Evolutionary conservation across 805 yeast genomes (phyloP).

Genomic region (Dipodascopsis uninucleata): DNA sequence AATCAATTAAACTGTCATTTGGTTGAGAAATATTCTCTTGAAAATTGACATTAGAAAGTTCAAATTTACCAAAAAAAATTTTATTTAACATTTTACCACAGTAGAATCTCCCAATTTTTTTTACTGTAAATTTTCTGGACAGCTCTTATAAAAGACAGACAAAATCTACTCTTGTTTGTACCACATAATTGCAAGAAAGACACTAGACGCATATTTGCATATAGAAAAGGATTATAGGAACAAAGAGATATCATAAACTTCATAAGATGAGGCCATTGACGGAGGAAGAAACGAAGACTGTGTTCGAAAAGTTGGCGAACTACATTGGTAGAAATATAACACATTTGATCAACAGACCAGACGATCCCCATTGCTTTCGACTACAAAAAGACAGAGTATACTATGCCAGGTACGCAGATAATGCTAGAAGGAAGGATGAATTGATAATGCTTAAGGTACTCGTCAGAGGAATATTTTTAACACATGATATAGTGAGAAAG

Average conservation of each 20-base stretch:
- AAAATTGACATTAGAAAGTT: too few species aligned
- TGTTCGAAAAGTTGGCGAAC: conserved; percentile 92
- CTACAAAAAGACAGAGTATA: conserved; percentile 95
- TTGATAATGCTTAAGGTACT: background rate
- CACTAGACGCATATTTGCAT: too few species aligned
- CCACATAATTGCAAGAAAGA: too few species aligned
- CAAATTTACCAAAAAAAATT: too few species aligned
- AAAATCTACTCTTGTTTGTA: too few species aligned
- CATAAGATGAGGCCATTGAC: conserved; percentile 82
- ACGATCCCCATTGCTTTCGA: conserved; percentile 90
- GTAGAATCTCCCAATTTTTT: too few species aligned
- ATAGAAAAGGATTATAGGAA: background rate
- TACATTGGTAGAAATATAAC: conserved; percentile 96
- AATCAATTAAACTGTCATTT: too few species aligned
- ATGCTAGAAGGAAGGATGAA: too few species aligned
- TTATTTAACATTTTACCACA: too few species aligned
- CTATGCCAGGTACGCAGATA: conserved; percentile 57
- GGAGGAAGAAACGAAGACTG: conserved; percentile 94
- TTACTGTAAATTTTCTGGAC: too few species aligned
- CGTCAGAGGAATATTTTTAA: background rate
- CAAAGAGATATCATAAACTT: background rate
- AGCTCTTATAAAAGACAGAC: too few species aligned
- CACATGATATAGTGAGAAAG: conserved; percentile 22
- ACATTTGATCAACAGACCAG: conserved; percentile 71
- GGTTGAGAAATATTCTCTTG: too few species aligned